Evolutionary conservation across 495 filamentous ascomycete genomes (phyloP), one percentile per base, ranked within the genome.

Genomic region (Penicillium simplicissimum): DNA sequence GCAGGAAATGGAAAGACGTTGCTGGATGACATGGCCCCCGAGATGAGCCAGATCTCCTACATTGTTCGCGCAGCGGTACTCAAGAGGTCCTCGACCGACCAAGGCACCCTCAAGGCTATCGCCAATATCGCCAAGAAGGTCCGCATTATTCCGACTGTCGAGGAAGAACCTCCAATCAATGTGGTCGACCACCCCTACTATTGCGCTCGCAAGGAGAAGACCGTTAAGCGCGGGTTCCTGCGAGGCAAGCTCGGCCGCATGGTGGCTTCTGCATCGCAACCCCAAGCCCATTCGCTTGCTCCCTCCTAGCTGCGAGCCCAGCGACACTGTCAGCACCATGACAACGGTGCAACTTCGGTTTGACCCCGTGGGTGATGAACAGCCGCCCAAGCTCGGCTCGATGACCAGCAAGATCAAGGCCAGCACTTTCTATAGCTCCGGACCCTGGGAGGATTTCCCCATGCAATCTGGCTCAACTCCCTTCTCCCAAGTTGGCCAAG

Each of bases 11-110:
- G 81, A 13, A 81, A 75, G 40, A 66, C 71, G 3, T 67, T 85
- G 21, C 68, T 85, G n/a, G 90, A 97, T 67, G 96, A 98, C 68
- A 80, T 95, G 74, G 74, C 91, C 0, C 94, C 95, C 1, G 79
- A 88, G 9, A 97, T 97, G 95, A 78, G 83, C 25, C 84, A 81
- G 35, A 83, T 98, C 47, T 75, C 84, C 25, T 98, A 98, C 72
- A 74, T 74, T 13, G 78, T 98, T 67, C 87, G 86, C 59, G 89
- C 81, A 3, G 80, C 78, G 35, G 74, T 84, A 43, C 70, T 81
- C 38, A 79, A 58, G 75, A 74, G 54, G 54, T 57, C 59, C 5
- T 37, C 60, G 8, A 23, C 55, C 25, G 54, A 62, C 17, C 40
- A 59, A 21, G 17, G 35, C n/a, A 23, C 23, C 11, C n/a, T 83